These are phyloP conservation scores for Stephania japonica DNA, from an alignment of 164 flowering plant genomes.

Conservation along the genomic window DNA sequence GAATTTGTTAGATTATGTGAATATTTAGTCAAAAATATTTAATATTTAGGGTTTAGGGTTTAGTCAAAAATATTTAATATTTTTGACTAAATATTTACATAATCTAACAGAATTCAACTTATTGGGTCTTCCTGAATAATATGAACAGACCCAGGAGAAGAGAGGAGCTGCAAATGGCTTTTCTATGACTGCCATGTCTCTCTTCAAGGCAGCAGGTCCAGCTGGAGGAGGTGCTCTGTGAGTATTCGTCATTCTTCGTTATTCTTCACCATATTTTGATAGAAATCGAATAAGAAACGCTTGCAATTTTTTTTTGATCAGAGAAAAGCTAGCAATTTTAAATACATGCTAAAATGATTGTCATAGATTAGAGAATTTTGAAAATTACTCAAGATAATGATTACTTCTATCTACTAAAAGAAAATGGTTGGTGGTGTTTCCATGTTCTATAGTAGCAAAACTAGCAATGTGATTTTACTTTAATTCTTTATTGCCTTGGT, in stretches of 20 bases:
- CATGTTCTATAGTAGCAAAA: neutral
- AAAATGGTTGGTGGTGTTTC: no score
- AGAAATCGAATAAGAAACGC: neutral
- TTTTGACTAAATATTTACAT: no score
- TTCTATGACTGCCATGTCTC: slow-evolving; percentile 66
- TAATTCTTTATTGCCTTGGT: neutral
- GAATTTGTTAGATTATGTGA: no score
- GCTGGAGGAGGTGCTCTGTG: slow-evolving; percentile 78
- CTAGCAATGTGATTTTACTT: neutral
- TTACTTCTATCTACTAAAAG: neutral
- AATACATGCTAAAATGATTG: neutral
- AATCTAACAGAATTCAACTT: no score
- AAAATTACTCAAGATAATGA: neutral
- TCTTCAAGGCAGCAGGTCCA: slow-evolving; percentile 71
- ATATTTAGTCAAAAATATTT: no score
- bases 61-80: no score
- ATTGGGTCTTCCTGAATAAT: neutral
- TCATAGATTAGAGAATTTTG: no score
- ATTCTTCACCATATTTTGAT: no score
- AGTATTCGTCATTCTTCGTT: slow-evolving; percentile 19
- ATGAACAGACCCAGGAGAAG: slow-evolving; percentile 24
- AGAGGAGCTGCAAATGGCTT: slow-evolving; percentile 16
- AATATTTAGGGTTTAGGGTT: no score
- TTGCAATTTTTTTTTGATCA: no score
- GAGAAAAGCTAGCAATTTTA: no score